Evolutionary conservation across 2,329 filamentous ascomycete genomes (phyloP).

Genomic region (Xylariaceae sp.): DNA sequence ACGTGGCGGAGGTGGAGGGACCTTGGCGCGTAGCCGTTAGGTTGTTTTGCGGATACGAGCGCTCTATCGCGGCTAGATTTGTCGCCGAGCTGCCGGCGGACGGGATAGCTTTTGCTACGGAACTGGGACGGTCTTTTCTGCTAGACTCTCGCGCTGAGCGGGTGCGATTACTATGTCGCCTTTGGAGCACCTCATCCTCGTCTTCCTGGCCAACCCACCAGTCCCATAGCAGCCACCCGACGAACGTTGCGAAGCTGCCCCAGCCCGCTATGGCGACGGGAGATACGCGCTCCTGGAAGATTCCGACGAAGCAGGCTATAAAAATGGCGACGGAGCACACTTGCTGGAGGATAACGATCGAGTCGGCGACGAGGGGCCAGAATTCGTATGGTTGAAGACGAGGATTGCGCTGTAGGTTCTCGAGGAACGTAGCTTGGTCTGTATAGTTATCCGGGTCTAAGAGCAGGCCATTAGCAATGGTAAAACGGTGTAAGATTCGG

Average conservation of each 20-base stretch:
- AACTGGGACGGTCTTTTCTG: conserved; percentile 35
- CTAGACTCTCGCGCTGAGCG: conserved; percentile 38
- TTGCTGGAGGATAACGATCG: conserved; percentile 95
- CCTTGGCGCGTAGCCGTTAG: conserved; percentile 46
- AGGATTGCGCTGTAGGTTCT: conserved; percentile 92
- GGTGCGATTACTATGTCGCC: conserved; percentile 42
- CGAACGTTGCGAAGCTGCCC: conserved; percentile 78
- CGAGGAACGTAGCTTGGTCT: conserved; percentile 93
- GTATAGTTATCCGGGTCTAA: conserved; percentile 98
- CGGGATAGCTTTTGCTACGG: conserved; percentile 25
- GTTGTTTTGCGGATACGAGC: conserved; percentile 34
- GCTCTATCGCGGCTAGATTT: conserved; percentile 42
- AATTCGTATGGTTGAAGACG: conserved; percentile 95
- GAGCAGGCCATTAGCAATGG: conserved; percentile 24
- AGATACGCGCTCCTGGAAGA: conserved; percentile 83
- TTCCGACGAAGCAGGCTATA: conserved; percentile 89
- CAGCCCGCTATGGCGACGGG: conserved; percentile 87
- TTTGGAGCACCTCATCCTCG: conserved; percentile 44
- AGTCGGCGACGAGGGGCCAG: conserved; percentile 93
- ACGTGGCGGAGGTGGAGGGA: conserved; percentile 58
- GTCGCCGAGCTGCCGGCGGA: conserved; percentile 52
- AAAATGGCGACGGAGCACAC: conserved; percentile 95
- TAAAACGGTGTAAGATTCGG: neutral
- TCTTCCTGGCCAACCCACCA: conserved; percentile 75
- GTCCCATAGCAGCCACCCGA: conserved; percentile 92